Evolutionary conservation across 2,329 filamentous ascomycete genomes (phyloP).

Genomic region (Aspergillus sp.): DNA sequence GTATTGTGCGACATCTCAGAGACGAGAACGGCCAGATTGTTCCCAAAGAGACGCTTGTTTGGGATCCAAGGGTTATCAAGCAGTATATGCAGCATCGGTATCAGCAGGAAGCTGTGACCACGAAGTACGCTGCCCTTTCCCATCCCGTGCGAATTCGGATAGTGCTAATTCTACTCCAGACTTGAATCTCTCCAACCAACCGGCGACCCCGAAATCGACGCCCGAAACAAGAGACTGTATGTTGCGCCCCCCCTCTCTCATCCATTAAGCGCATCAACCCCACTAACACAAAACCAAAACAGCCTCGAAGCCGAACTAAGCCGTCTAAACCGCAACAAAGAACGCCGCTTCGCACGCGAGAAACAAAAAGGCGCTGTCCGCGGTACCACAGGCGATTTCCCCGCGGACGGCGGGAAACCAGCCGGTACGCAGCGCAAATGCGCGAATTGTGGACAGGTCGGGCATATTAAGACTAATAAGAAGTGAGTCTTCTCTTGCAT

Average conservation of each 20-base stretch:
- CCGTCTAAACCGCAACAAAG: conserved; percentile 83
- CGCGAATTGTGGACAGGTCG: conserved; percentile 92
- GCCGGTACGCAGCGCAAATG: conserved; percentile 71
- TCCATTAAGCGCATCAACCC: neutral
- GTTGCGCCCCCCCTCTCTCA: conserved; percentile 10
- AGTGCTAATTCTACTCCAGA: conserved; percentile 28
- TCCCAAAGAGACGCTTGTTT: conserved; percentile 55
- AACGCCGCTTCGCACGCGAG: conserved; percentile 81
- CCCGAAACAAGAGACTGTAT: conserved; percentile 54
- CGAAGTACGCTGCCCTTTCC: conserved; percentile 53
- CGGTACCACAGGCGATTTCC: conserved; percentile 40
- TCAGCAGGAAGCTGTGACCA: conserved; percentile 62
- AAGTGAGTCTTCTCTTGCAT: conserved; percentile 54
- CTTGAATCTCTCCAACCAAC: conserved; percentile 57
- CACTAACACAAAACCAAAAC: conserved; percentile 18
- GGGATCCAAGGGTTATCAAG: conserved; percentile 78
- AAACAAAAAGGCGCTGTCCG: conserved; percentile 66
- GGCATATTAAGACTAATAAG: conserved; percentile 98
- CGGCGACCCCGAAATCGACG: conserved; percentile 60
- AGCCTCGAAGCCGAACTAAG: conserved; percentile 69
- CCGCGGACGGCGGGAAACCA: conserved; percentile 57
- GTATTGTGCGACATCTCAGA: conserved; percentile 63
- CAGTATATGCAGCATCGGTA: conserved; percentile 77
- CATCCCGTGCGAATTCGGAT: neutral
- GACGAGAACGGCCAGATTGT: conserved; percentile 60